Base-by-base conservation (phyloP, 371 early-diverging fungal genomes). In the Syncephalastrum sp. region DNA sequence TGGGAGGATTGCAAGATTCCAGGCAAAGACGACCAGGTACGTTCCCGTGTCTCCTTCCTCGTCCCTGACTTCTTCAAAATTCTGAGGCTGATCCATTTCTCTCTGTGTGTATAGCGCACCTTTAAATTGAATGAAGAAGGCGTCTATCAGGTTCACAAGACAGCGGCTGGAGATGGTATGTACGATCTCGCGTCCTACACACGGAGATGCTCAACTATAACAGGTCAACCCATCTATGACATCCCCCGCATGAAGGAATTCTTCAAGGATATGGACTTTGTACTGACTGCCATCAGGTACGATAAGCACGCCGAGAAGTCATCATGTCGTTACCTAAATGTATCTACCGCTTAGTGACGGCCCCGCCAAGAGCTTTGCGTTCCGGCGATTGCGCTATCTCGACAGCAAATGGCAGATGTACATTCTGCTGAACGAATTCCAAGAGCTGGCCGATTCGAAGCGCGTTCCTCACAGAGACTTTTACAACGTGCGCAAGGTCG, bases 401-500 rank as follows among this genome's bases (percentile, higher is more conserved):
- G 98, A 99, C 68, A 84, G 86, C 61, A 94, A 94, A 66, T 99
- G 96, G 88, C 87, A 92, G 67, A 90, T 98, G 88, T 97, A 97
- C 70, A 75, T 84, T 23, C 73, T 95, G 19, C 67, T 94, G 57
- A 94, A 94, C 70, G 98, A 96, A 72, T 93, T 91, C 74, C 91
- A 94, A 61, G 97, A 95, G 72, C 81, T 94, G n/a, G 89, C 93
- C n/a, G 94, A 96, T 63, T 85, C 91, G 44, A 97, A 96, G 83
- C 65, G 85, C 23, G 95, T 95, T 14, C 96, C 97, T 3, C 97
- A 97, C 65, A 82, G 97, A 61, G 99, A 99, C 69, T 96, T 98
- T 62, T 99, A 99, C 80, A 99, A 98, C 61, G 97, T 98, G 21
- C 90, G 98, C 54, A 99, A 99, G 69, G 98, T 97, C 24, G 99